Evolutionary conservation across 2,329 filamentous ascomycete genomes (phyloP), one percentile per base, ranked within the genome.

Genomic region (Mariannaea sp.): DNA sequence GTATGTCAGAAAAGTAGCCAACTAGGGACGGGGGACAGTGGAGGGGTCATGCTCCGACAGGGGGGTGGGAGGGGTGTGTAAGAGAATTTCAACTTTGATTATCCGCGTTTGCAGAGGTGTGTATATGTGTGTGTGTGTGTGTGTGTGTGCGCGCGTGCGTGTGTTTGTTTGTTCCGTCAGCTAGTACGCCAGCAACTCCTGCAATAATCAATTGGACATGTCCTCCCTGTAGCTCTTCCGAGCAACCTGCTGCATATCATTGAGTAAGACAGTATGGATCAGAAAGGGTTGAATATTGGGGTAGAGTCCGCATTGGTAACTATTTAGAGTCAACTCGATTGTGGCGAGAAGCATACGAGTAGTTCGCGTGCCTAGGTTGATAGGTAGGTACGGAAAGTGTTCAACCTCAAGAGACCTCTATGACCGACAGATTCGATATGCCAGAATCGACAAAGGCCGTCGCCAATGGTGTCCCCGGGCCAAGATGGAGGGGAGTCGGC

Each of bases 11-110:
- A n/a, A 48, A 63, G 59, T 62, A 56, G 59, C 60, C 58, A 61
- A 60, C 51, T 62, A 63, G 56, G 61, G 53, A 58, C 55, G 61
- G 54, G 59, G 57, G 58, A 63, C 36, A 63, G 61, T 65, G 59
- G 62, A 60, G 61, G 53, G 54, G 48, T 41, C 55, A 58, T 58
- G 58, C 53, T 51, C 52, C 58, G 30, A 48, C 61, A 54, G 55
- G 61, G 61, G 60, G 49, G n/a, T n/a, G 53, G 59, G 58, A 58
- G 61, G 51, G 40, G 51, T 39, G 51, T 49, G 44, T 39, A 27
- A 30, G 61, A 40, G 36, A 35, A 27, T 22, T n/a, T 50, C 14
- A 24, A 48, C 39, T 39, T 44, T 12, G 38, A 44, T 44, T 45
- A 42, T 49, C 46, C 46, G 46, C n/a, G n/a, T n/a, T n/a, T n/a